Evolutionary conservation across 2,329 filamentous ascomycete genomes (phyloP), one percentile per base, ranked within the genome.

Genomic region (Acrocalymma vagum): DNA sequence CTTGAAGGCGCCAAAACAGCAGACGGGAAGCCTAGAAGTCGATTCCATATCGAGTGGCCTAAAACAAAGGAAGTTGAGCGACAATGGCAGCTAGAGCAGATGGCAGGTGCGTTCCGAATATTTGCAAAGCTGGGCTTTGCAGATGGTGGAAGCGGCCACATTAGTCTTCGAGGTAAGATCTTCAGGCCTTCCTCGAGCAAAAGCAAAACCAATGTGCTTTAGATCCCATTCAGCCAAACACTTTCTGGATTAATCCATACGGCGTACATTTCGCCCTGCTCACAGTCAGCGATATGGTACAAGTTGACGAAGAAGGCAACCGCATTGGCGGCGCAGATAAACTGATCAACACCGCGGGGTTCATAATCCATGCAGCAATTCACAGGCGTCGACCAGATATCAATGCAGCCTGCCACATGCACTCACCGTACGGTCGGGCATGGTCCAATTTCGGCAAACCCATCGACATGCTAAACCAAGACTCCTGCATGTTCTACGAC

Each of bases 391-490:
- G 75, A 9, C 75, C 75, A 3, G 74, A 78, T 39, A 63, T 78
- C 6, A 61, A 70, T 29, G 73, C 72, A 17, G 75, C 72, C 0
- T 72, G 70, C 22, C 75, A 78, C 48, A 64, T 60, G 22, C 75
- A 78, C 53, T 68, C 60, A n/a, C 69, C 72, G 8, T 73, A 73
- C 34, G 75, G 75, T 1, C 62, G 70, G 24, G 69, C 72, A 0
- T 78, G 68, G 63, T 73, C 67, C 44, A 60, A 66, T 1, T 63
- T 77, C 23, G 74, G 73, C 2, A 55, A 65, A 8, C 65, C 60
- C n/a, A 52, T 78, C 15, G 72, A 78, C 17, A 74, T 71, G 26
- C 48, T 76, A 20, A 75, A 69, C 15, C 76, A 78, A 41, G 72
- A 74, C 44, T 40, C 63, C 1, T 74, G 71, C 41, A 66, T 67